Percentiles rank a stretch among this genome's conserved stretches.
phyloP scores from a whole-genome alignment of 2,329 filamentous ascomycete species.

The Aspergillus hiratsukae region DNA sequence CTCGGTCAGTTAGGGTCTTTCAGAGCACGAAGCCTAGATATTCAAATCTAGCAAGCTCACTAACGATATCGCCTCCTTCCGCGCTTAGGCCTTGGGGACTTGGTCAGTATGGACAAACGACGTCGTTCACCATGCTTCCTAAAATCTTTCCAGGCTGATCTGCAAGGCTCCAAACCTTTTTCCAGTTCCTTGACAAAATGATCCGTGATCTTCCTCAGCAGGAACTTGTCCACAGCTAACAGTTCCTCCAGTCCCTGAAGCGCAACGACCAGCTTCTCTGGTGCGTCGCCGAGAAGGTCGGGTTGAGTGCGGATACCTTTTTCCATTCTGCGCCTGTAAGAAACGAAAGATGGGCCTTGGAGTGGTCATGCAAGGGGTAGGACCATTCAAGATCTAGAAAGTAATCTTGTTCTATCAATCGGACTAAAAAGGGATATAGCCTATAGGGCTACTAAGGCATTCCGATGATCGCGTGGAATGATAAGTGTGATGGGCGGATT shows the following conservation, averaged over 20 bases:
- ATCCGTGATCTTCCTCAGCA: conserved; percentile 82
- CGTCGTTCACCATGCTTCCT: not conserved
- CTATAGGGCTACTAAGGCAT: not conserved
- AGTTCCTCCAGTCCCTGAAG: conserved; percentile 67
- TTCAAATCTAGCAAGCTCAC: conserved; percentile 25
- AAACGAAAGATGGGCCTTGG: not conserved
- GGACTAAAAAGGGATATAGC: not conserved
- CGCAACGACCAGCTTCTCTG: not conserved
- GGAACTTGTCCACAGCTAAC: conserved; percentile 72
- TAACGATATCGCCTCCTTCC: conserved; percentile 87
- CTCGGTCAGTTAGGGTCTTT: not conserved
- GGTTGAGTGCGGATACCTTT: not conserved
- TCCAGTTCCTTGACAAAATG: conserved; percentile 86
- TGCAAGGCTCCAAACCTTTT: conserved; percentile 56
- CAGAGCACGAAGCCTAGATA: not conserved
- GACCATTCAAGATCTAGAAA: not conserved
- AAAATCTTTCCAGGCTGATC: not conserved
- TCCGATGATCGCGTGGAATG: not conserved
- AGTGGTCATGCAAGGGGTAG: not conserved
- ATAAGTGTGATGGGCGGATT: not conserved
- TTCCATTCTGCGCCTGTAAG: not conserved
- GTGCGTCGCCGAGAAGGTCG: not conserved
- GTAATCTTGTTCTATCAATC: not conserved
- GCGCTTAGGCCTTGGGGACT: conserved; percentile 63
- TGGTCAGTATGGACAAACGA: not conserved